Evolutionary conservation across 805 yeast species (phyloP).

Genomic region (Starmerella vitae): DNA sequence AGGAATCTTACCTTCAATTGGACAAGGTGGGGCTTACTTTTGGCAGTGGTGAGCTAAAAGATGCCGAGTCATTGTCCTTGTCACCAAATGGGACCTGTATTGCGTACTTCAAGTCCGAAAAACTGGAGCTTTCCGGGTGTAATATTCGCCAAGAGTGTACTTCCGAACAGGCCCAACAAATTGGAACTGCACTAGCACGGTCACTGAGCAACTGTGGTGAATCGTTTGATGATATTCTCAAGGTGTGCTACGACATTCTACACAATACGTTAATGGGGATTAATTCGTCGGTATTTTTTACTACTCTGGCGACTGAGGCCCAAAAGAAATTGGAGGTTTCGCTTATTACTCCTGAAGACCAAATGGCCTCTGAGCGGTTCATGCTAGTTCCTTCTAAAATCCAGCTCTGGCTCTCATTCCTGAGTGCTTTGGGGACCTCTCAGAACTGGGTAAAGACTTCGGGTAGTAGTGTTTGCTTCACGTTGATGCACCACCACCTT

Average conservation of each 20-base stretch:
- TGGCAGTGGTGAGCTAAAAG: slow-evolving; percentile 6
- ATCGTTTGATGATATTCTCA: slow-evolving; percentile 56
- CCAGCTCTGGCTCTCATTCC: slow-evolving; percentile 58
- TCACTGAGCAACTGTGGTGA: slow-evolving; percentile 50
- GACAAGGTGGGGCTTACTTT: slow-evolving; percentile 10
- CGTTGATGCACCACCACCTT: slow-evolving; percentile 52
- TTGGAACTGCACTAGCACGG: slow-evolving; percentile 46
- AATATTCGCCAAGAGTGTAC: neutral
- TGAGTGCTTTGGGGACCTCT: slow-evolving; percentile 46
- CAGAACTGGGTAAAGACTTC: slow-evolving; percentile 35
- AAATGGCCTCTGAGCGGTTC: slow-evolving; percentile 50
- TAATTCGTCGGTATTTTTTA: slow-evolving; percentile 28
- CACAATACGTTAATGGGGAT: slow-evolving; percentile 21
- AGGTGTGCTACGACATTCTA: slow-evolving; percentile 40
- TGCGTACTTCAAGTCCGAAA: slow-evolving; percentile 2
- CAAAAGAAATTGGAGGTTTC: slow-evolving; percentile 66
- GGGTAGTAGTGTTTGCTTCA: slow-evolving; percentile 42
- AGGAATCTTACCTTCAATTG: slow-evolving; percentile 4
- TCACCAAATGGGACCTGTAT: slow-evolving; percentile 25
- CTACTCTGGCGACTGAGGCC: slow-evolving; percentile 44
- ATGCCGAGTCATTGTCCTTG: slow-evolving; percentile 20
- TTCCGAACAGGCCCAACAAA: slow-evolving; percentile 2
- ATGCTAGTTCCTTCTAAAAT: slow-evolving; percentile 58
- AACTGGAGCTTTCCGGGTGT: neutral
- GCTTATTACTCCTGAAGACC: slow-evolving; percentile 53